These are phyloP conservation scores for Fusarium domesticum DNA, from an alignment of 2,329 filamentous ascomycete species.

Conservation along the genomic window DNA sequence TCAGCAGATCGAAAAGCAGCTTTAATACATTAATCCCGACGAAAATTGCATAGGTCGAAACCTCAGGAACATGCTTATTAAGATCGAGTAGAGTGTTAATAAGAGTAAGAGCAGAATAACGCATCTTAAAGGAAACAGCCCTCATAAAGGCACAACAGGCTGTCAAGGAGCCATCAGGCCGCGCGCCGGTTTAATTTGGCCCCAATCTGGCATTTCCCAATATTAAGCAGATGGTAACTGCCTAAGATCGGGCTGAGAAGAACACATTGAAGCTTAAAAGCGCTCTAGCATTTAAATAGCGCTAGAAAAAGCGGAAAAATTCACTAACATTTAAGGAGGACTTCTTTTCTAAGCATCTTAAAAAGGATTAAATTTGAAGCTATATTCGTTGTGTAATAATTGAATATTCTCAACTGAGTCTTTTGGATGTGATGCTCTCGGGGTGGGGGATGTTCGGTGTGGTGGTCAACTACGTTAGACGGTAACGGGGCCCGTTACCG, in stretches of 20 bases:
- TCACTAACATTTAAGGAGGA: background rate
- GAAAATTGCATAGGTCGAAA: no score
- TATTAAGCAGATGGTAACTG: background rate
- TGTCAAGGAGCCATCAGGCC: background rate
- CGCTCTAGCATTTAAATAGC: background rate
- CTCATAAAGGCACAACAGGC: background rate
- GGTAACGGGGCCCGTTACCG: no score
- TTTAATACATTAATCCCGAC: background rate
- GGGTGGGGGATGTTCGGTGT: background rate
- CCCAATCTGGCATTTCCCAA: background rate
- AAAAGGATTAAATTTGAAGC: background rate
- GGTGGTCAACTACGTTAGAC: no score
- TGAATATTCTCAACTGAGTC: background rate
- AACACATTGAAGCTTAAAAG: background rate
- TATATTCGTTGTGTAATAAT: no score
- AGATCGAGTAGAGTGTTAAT: no score
- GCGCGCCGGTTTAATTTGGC: background rate
- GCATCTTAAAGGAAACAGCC: no score
- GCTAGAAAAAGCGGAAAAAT: background rate
- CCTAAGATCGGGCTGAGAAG: background rate
- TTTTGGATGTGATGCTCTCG: background rate
- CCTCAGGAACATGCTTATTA: no score
- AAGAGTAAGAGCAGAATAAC: no score
- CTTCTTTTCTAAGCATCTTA: background rate
- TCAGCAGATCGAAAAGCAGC: no score